Evolutionary conservation across 768 basidiomycete genomes (phyloP).

Genomic region (Agrocybe chaxingu): DNA sequence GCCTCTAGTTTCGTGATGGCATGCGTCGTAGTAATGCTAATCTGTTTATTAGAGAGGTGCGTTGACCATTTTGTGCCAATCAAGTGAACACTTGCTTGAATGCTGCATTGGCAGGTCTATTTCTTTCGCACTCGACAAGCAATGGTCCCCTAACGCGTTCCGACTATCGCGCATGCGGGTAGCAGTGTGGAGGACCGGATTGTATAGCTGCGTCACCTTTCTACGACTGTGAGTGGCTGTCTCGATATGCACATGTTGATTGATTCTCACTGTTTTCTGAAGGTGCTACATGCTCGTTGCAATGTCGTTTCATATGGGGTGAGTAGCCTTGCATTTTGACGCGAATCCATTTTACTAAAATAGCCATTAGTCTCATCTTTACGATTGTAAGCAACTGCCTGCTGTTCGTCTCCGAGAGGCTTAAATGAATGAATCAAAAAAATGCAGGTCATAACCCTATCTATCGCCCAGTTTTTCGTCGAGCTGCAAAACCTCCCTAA

Average conservation of each 20-base stretch:
- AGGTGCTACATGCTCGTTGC: slow-evolving; percentile 73
- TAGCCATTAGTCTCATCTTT: slow-evolving; percentile 39
- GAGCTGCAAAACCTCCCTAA: slow-evolving; percentile 31
- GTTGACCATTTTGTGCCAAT: slow-evolving; percentile 9
- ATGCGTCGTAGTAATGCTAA: slow-evolving; percentile 34
- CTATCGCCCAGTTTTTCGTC: slow-evolving; percentile 56
- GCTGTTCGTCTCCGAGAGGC: neutral
- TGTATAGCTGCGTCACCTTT: slow-evolving; percentile 58
- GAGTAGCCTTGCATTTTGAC: slow-evolving; percentile 23
- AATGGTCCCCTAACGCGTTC: slow-evolving; percentile 41
- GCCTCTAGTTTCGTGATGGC: slow-evolving; percentile 46
- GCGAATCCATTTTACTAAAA: neutral
- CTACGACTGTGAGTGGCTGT: slow-evolving; percentile 53
- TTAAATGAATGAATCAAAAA: neutral
- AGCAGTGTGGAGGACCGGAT: slow-evolving; percentile 49
- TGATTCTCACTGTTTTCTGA: neutral
- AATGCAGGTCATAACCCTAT: slow-evolving; percentile 51
- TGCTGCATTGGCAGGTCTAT: slow-evolving; percentile 36
- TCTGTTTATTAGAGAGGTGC: slow-evolving; percentile 63
- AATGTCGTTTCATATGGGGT: slow-evolving; percentile 74
- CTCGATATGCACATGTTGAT: neutral
- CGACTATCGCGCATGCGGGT: slow-evolving; percentile 39
- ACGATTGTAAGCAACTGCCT: slow-evolving; percentile 37
- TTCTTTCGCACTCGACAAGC: slow-evolving; percentile 44
- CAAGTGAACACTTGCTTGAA: neutral